A percentile compares a stretch with the other conserved stretches of the same genome.
phyloP scores from a whole-genome alignment of 2,329 filamentous ascomycete genomes.

The Beauveria brongniartii region DNA sequence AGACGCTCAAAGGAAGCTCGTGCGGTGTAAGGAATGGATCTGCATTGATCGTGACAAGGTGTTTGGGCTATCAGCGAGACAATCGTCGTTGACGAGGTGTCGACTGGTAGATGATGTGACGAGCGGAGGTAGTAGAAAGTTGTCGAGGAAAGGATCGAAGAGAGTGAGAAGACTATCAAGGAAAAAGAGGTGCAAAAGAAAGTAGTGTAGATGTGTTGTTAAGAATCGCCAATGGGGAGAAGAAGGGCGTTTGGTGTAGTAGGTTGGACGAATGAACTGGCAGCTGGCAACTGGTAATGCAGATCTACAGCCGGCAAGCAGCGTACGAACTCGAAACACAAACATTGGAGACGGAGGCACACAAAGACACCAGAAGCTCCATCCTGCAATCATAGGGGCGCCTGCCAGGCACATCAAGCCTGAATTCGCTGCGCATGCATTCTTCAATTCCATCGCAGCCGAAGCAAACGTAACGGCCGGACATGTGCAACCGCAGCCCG shows the following conservation, averaged over 20 bases:
- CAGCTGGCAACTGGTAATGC: not conserved
- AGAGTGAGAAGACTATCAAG: not conserved
- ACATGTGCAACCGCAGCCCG: not conserved
- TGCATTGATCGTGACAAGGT: not conserved
- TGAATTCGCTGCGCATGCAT: not conserved
- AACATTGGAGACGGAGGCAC: slow-evolving; percentile 4
- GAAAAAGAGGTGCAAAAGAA: not conserved
- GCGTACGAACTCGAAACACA: slow-evolving; percentile 6
- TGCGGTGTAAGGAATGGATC: slow-evolving; percentile 10
- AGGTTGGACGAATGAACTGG: not conserved
- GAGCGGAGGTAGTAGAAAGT: not conserved
- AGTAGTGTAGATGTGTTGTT: not conserved
- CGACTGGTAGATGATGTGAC: not conserved
- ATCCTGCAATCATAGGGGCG: not conserved
- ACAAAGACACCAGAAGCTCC: not conserved
- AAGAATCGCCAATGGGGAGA: not conserved
- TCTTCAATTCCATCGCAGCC: not conserved
- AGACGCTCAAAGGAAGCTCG: not conserved
- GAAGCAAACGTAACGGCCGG: not conserved
- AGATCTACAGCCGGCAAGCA: slow-evolving; percentile 10
- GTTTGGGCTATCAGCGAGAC: not conserved
- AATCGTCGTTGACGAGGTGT: not conserved
- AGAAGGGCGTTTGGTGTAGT: not conserved
- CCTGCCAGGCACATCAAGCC: not conserved
- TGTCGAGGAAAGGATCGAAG: not conserved